These are phyloP conservation scores for Carex pumila DNA, from an alignment of 176 grass and related monocot genomes.

Conservation along the genomic window DNA sequence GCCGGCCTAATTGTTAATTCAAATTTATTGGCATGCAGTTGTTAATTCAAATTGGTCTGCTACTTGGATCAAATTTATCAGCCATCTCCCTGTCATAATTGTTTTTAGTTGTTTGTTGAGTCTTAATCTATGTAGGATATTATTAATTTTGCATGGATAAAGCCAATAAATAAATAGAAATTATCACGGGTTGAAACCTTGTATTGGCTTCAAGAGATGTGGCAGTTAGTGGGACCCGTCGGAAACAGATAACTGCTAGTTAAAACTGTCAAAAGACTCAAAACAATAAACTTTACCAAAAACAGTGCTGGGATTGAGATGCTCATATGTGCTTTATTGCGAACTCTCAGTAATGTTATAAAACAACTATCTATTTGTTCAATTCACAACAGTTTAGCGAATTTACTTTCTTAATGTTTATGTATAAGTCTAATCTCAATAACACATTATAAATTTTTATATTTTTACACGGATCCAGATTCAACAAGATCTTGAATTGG, in stretches of 20 bases:
- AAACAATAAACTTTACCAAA: not conserved
- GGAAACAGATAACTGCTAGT: not conserved
- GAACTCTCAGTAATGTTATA: not conserved
- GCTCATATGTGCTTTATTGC: not conserved
- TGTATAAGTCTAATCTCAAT: not conserved
- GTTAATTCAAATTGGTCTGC: not conserved
- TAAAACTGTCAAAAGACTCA: not conserved
- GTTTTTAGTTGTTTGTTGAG: not conserved
- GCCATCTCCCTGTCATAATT: not conserved
- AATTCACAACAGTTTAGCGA: not conserved
- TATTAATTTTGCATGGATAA: not conserved
- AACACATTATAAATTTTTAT: not conserved
- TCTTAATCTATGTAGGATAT: not conserved
- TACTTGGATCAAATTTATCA: not conserved
- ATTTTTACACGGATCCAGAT: not conserved
- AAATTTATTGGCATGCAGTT: not conserved
- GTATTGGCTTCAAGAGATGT: not conserved
- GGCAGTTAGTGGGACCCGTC: not conserved
- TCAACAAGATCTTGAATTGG: not conserved
- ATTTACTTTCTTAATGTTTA: not conserved
- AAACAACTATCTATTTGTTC: not conserved
- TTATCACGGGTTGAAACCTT: not conserved
- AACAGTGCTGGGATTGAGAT: not conserved
- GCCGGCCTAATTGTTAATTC: not conserved
- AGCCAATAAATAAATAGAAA: not conserved